Base-by-base conservation (phyloP, 2,329 filamentous ascomycete species). In the Penicillium sp. region DNA sequence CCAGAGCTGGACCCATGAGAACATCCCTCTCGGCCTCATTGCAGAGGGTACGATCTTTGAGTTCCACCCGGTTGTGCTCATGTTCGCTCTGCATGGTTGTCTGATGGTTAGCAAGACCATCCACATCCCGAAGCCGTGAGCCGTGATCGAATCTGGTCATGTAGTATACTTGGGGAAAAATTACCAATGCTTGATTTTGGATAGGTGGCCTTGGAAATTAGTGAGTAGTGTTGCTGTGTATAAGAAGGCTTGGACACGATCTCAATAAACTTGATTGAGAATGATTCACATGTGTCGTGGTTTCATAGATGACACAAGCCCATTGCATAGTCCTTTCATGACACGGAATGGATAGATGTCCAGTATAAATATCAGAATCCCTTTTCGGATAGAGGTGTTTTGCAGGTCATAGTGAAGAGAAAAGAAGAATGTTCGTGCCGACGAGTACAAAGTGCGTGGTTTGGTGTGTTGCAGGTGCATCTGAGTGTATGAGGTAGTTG, bases 61-160 rank as follows among this genome's bases (percentile, higher is more conserved):
- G 74, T 85, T 96, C 55, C 94, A 99, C 71, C 93, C 94, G 13
- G 79, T 88, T 3, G 89, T 87, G 7, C 74, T 85, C 23, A 67
- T 97, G 54, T 99, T 96, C 74, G 79, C 95, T 53, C 64, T 91
- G n/a, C 90, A 95, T 70, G 94, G 92, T 18, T 95, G 89, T 69
- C 75, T 94, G 67, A 97, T 99, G 94, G 88, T 93, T 59, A 96
- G 90, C 78, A 95, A 93, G 81, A 93, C 86, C 29, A 85, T 99
- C 66, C 90, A 94, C 70, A 91, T 99, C 61, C 94, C 94, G 15
- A 99, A 99, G 83, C 91, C 81, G 47, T 83, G 59, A 42, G 34
- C 42, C 24, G 42, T 31, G 38, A 43, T 44, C 26, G 23, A 34
- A 42, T 54, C 31, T 56, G 50, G 51, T 49, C 46, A 47, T 49